phyloP scores from a whole-genome alignment of 768 basidiomycete genomes.

The Porpolomopsis calyptriformis region DNA sequence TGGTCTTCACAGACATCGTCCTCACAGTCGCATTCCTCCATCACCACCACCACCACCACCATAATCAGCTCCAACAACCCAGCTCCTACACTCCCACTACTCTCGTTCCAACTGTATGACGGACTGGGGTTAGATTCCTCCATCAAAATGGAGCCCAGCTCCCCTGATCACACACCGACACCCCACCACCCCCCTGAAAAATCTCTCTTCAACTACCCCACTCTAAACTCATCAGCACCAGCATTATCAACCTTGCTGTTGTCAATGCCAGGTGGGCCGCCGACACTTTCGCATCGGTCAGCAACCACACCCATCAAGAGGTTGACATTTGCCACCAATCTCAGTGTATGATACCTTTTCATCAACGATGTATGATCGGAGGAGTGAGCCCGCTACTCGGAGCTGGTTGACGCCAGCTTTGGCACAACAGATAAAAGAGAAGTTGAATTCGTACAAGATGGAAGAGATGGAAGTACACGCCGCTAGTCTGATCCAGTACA shows the following conservation, averaged over 20 bases:
- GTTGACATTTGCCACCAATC: slow-evolving; percentile 80
- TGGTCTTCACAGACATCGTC: slow-evolving; percentile 71
- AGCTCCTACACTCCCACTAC: slow-evolving; percentile 36
- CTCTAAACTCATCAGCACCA: slow-evolving; percentile 81
- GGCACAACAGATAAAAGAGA: slow-evolving; percentile 96
- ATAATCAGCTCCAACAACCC: too few relatives aligned
- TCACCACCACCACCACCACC: too few relatives aligned
- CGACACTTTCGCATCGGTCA: slow-evolving; percentile 59
- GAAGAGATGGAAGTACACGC: slow-evolving; percentile 99
- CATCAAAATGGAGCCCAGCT: slow-evolving; percentile 23
- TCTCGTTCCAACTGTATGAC: slow-evolving; percentile 41
- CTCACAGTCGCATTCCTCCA: slow-evolving; percentile 21
- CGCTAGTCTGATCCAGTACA: slow-evolving; percentile 81
- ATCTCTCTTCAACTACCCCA: slow-evolving; percentile 67
- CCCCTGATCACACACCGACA: slow-evolving; percentile 12
- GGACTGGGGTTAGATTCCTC: slow-evolving; percentile 23
- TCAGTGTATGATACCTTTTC: slow-evolving; percentile 98
- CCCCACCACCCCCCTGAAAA: slow-evolving; percentile 36
- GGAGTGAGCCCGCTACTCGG: slow-evolving; percentile 95
- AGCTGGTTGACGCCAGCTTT: slow-evolving; percentile 89
- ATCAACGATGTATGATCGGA: slow-evolving; percentile 79
- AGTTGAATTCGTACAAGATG: slow-evolving; percentile 98
- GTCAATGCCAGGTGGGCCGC: slow-evolving; percentile 22
- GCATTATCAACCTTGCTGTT: slow-evolving; percentile 53
- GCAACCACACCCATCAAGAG: slow-evolving; percentile 61